Conservation (phyloP, 257 asterid genomes). For the Knoxia roxburghii region DNA sequence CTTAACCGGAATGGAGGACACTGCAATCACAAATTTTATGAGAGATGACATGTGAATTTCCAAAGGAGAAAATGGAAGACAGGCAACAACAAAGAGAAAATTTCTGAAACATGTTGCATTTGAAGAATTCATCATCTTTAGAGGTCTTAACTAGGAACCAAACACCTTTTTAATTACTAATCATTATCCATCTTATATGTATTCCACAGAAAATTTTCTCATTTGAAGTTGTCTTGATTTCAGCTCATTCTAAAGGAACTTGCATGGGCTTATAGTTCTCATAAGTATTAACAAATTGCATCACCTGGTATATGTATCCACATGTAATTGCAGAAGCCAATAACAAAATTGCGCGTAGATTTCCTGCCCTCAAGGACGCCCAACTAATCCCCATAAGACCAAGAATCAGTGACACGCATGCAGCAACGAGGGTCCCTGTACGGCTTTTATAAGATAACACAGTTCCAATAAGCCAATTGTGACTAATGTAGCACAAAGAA, state of each 20-base stretch:
- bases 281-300: neutral
- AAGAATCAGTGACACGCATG: conserved; percentile 55
- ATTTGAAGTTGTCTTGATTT: too few species aligned
- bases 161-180: neutral
- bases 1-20: conserved; percentile 93
- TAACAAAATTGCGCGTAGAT: conserved; percentile 43
- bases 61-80: neutral
- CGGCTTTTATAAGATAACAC: conserved; percentile 45
- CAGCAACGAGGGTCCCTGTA: conserved; percentile 55
- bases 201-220: neutral
- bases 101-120: neutral
- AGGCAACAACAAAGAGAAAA: neutral
- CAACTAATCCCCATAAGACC: conserved; percentile 65
- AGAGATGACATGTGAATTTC: neutral
- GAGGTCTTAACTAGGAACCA: neutral
- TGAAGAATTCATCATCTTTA: neutral
- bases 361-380: conserved; percentile 63
- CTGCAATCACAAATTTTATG: conserved; percentile 31
- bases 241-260: neutral
- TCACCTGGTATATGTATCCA: conserved; percentile 86
- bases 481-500: neutral
- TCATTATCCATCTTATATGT: neutral
- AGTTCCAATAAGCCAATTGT: conserved; percentile 17
- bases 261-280: neutral
- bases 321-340: conserved; percentile 58